Evolutionary conservation across 148 eudicot genomes (phyloP).

Genomic region (Chenopodium album): DNA sequence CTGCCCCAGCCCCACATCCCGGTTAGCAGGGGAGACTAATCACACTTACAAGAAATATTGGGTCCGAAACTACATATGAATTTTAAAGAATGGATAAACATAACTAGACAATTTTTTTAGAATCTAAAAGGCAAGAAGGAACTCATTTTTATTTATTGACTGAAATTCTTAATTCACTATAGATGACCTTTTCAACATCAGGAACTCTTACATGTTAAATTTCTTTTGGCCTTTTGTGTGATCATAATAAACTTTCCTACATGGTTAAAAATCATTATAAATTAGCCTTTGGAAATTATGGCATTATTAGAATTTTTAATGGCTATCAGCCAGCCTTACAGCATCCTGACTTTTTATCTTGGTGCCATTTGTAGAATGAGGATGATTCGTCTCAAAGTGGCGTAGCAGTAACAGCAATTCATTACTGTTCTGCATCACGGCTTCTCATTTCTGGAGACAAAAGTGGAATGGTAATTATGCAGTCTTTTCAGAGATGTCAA

Average conservation of each 20-base stretch:
- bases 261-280: background rate
- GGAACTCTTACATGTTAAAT: too few relatives aligned
- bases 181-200: background rate
- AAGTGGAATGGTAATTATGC: conserved; percentile 63
- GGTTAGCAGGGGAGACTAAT: background rate
- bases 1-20: background rate
- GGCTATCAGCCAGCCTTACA: background rate
- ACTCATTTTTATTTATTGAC: background rate
- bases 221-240: background rate
- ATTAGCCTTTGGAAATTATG: background rate
- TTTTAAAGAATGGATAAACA: background rate
- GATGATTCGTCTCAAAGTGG: conserved; percentile 59
- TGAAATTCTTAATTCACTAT: background rate
- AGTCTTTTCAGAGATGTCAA: background rate
- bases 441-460: conserved; percentile 87
- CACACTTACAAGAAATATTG: background rate
- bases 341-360: background rate
- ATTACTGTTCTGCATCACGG: conserved; percentile 42
- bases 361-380: conserved; percentile 48
- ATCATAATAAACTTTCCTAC: background rate
- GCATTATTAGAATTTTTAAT: background rate
- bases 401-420: conserved; percentile 60
- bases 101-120: background rate
- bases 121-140: background rate
- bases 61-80: background rate